Conservation (phyloP, 2,329 filamentous ascomycete species). For the Colletotrichum sp. region DNA sequence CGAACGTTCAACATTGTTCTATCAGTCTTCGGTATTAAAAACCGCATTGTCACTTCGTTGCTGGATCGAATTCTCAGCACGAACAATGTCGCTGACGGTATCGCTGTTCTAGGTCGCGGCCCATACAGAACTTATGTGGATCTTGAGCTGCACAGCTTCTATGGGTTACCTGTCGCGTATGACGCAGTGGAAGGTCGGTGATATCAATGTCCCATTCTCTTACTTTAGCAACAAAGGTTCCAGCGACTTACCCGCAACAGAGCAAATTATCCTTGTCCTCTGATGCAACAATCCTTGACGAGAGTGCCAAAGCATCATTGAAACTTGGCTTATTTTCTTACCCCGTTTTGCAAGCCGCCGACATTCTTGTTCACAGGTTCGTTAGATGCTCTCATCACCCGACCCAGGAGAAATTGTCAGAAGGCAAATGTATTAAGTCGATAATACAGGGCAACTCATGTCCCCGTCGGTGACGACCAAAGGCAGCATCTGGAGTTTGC, state of each 20-base stretch:
- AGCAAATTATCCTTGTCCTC: slow-evolving; percentile 74
- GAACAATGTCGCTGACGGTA: background rate
- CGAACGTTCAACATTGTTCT: slow-evolving; percentile 78
- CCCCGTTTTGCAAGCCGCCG: slow-evolving; percentile 92
- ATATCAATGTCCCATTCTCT: background rate
- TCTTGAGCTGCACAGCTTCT: slow-evolving; percentile 87
- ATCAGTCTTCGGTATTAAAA: slow-evolving; percentile 68
- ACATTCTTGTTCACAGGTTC: slow-evolving; percentile 85
- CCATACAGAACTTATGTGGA: slow-evolving; percentile 96
- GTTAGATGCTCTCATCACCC: background rate
- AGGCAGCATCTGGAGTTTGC: slow-evolving; percentile 93
- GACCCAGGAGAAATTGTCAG: background rate
- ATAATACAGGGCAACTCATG: slow-evolving; percentile 76
- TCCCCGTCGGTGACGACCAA: slow-evolving; percentile 97
- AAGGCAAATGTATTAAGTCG: background rate
- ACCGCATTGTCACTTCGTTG: background rate
- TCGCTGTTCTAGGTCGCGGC: slow-evolving; percentile 62
- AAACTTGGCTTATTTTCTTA: slow-evolving; percentile 96
- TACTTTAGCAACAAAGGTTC: background rate
- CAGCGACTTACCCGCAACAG: slow-evolving; percentile 42
- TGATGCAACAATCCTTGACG: slow-evolving; percentile 62
- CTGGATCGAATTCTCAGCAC: background rate
- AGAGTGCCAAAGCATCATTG: slow-evolving; percentile 62
- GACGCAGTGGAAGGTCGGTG: slow-evolving; percentile 94
- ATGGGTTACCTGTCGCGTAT: slow-evolving; percentile 96